phyloP scores from a whole-genome alignment of 176 grass and related monocot species.

The Pontederia paniculata region DNA sequence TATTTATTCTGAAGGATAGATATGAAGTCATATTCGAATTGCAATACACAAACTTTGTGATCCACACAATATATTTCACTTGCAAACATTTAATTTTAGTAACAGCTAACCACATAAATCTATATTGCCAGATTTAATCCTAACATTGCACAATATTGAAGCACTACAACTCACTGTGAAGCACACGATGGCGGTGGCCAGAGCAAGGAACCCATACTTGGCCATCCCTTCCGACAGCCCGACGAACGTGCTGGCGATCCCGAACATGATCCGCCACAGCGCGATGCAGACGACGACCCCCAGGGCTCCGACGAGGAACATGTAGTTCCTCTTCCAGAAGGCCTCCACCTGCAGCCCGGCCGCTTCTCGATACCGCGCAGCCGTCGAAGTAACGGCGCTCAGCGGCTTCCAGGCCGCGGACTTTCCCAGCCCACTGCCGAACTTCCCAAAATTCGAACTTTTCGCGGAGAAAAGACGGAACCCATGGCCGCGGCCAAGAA shows the following conservation, averaged over 20 bases:
- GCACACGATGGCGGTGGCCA: conserved; percentile 72
- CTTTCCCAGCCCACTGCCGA: conserved; percentile 22
- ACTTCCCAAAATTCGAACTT: conserved; percentile 12
- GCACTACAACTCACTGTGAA: conserved; percentile 52
- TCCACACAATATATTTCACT: too few relatives aligned
- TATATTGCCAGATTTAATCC: neutral
- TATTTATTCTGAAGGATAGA: too few relatives aligned
- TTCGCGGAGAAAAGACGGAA: conserved; percentile 13
- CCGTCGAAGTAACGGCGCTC: conserved; percentile 21
- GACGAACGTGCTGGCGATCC: conserved; percentile 67
- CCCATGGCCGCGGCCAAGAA: neutral
- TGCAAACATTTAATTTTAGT: neutral
- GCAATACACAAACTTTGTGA: too few relatives aligned
- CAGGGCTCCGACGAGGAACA: conserved; percentile 52
- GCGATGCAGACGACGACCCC: conserved; percentile 51
- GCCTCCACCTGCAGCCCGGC: conserved; percentile 72
- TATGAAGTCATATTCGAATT: too few relatives aligned
- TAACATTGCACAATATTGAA: neutral
- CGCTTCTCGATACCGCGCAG: conserved; percentile 48
- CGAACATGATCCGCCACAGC: conserved; percentile 89
- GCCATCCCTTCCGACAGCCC: conserved; percentile 91
- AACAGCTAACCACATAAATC: neutral
- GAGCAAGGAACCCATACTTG: conserved; percentile 97
- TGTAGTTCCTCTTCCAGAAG: conserved; percentile 84
- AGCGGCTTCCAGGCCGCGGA: conserved; percentile 36